Evolutionary conservation across 495 filamentous ascomycete species (phyloP).

Genomic region (Cercophora samala): DNA sequence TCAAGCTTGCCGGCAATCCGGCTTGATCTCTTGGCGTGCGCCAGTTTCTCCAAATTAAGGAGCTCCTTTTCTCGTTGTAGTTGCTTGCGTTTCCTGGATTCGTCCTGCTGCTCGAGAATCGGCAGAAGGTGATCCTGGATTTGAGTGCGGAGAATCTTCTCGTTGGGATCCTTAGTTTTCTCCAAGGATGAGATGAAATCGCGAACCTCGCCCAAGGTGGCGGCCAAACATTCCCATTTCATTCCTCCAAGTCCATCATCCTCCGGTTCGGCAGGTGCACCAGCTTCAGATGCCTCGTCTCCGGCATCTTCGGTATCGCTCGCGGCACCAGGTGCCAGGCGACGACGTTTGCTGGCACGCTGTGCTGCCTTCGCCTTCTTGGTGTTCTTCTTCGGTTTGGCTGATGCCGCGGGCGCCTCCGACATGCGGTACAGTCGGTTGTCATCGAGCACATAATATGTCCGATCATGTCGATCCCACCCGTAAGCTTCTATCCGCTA

Average conservation of each 20-base stretch:
- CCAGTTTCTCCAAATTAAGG: conserved; percentile 74
- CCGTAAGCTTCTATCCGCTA: conserved; percentile 91
- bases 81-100: conserved; percentile 65
- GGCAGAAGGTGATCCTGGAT: conserved; percentile 75
- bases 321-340: conserved; percentile 53
- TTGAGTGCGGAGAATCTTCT: conserved; percentile 67
- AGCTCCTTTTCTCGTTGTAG: conserved; percentile 74
- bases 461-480: conserved; percentile 78
- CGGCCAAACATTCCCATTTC: conserved; percentile 89
- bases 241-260: conserved; percentile 64
- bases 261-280: conserved; percentile 42
- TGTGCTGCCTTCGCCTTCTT: conserved; percentile 67
- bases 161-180: conserved; percentile 73
- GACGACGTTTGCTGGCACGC: conserved; percentile 71
- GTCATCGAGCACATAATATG: conserved; percentile 89
- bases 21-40: conserved; percentile 89
- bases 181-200: conserved; percentile 66
- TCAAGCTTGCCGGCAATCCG: conserved; percentile 78
- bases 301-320: conserved; percentile 55
- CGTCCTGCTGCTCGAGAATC: conserved; percentile 76
- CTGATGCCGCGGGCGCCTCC: conserved; percentile 56
- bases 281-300: conserved; percentile 37
- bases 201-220: conserved; percentile 72
- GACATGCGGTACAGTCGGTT: conserved; percentile 85
- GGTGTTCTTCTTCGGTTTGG: conserved; percentile 72